phyloP scores from a whole-genome alignment of 108 stramenopile genomes.

The Aurantiochytrium sp. region DNA sequence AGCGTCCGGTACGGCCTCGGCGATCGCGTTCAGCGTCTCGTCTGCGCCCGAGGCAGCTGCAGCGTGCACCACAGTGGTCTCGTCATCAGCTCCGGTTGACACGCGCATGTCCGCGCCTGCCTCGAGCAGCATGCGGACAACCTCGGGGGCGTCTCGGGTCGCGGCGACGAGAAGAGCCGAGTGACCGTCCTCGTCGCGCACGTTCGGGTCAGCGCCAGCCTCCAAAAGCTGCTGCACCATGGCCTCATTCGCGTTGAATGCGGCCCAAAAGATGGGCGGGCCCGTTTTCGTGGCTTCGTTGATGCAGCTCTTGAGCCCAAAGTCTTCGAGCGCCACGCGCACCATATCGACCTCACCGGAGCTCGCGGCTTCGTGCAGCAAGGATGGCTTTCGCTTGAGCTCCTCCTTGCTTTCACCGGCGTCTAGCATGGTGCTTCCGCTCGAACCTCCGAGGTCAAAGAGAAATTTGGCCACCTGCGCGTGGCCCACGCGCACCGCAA shows the following conservation, averaged over 20 bases:
- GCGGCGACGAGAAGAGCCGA: background rate
- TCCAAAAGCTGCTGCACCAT: background rate
- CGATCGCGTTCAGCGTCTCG: background rate
- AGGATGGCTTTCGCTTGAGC: background rate
- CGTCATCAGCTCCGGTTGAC: background rate
- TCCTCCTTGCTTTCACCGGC: background rate
- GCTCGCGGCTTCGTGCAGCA: slow-evolving; percentile 14
- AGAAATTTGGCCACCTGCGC: background rate
- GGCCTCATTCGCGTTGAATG: background rate
- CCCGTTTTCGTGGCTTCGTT: background rate
- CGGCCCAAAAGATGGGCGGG: background rate
- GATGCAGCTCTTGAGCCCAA: background rate
- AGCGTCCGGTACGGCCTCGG: background rate
- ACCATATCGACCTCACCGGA: background rate
- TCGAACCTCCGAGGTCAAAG: background rate
- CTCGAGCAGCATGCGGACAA: background rate
- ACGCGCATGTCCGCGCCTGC: background rate
- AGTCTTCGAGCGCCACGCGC: background rate
- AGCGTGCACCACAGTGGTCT: background rate
- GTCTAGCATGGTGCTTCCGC: background rate
- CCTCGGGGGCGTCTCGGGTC: background rate
- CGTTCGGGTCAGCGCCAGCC: background rate
- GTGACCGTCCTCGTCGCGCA: background rate
- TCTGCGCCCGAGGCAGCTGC: background rate
- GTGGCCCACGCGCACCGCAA: background rate